These are phyloP conservation scores for Amylostereum areolatum DNA, from an alignment of 1,284 basidiomycete genomes.

Conservation along the genomic window DNA sequence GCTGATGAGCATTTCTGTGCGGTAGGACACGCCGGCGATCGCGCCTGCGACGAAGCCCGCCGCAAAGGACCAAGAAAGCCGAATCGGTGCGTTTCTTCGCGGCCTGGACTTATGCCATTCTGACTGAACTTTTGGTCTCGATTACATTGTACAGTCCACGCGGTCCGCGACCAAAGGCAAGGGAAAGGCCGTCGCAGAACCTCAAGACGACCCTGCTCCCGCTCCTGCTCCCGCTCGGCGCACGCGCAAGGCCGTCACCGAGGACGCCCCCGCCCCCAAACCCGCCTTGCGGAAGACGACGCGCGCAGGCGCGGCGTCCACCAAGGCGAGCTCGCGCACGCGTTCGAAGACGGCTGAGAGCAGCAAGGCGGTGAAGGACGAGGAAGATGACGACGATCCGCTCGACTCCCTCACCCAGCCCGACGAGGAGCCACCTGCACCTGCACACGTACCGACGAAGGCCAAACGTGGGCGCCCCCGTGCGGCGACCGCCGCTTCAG, in stretches of 20 bases:
- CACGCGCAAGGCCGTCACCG: constrained; percentile 1
- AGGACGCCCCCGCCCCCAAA: constrained; percentile 3
- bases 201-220: constrained; percentile 7
- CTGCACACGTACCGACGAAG: no score
- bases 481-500: not conserved
- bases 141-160: not conserved
- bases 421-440: constrained; percentile 7
- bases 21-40: no score
- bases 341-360: constrained; percentile 10
- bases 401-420: constrained; percentile 14
- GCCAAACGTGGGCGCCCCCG: no score
- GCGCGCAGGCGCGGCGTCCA: constrained; percentile 17
- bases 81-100: constrained; percentile 2
- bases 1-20: no score
- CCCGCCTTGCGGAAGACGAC: constrained; percentile 5
- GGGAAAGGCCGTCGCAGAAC: constrained; percentile 4
- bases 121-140: no score
- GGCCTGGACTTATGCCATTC: no score
- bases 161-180: not conserved
- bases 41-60: constrained; percentile 4
- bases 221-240: constrained; percentile 8
- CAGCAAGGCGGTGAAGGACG: constrained; percentile 14
- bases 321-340: constrained; percentile 10
- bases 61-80: constrained; percentile 6
- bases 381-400: constrained; percentile 15